Evolutionary conservation across 78 protist genomes (phyloP).

Genomic region (Isochrysis galbana): DNA sequence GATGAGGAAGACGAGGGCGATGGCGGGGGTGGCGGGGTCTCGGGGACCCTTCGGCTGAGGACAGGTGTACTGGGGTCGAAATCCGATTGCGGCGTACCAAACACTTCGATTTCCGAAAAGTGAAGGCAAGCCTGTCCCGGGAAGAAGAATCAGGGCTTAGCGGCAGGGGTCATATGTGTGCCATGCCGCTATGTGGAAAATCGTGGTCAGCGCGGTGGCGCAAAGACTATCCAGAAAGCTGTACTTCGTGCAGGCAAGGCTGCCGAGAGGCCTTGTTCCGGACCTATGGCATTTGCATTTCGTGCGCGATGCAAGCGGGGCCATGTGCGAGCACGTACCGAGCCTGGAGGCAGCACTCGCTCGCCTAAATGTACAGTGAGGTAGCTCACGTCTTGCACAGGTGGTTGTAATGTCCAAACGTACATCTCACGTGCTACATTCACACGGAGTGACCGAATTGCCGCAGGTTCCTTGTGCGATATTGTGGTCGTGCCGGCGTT

Average conservation of each 20-base stretch:
- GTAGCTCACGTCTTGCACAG: background rate
- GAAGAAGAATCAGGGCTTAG: too few species aligned
- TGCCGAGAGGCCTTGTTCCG: background rate
- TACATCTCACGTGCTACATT: background rate
- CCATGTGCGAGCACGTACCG: background rate
- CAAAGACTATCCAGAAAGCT: too few species aligned
- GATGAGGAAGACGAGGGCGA: background rate
- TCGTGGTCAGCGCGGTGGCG: too few species aligned
- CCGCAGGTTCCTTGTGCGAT: background rate
- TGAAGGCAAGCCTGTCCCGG: background rate
- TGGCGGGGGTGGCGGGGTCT: background rate
- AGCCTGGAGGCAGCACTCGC: background rate
- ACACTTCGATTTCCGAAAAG: background rate
- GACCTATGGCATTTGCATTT: background rate
- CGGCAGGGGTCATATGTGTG: too few species aligned
- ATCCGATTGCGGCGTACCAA: background rate
- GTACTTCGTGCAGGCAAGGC: too few species aligned
- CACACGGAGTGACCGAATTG: background rate
- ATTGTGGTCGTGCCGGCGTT: background rate
- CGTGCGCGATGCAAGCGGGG: background rate
- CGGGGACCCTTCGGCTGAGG: background rate
- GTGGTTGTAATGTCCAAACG: background rate
- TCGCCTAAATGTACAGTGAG: background rate
- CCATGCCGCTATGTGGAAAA: too few species aligned
- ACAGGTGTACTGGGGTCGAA: background rate